These are phyloP conservation scores for Magnolia changhungtana DNA, from an alignment of 164 flowering plant genomes.

Conservation along the genomic window DNA sequence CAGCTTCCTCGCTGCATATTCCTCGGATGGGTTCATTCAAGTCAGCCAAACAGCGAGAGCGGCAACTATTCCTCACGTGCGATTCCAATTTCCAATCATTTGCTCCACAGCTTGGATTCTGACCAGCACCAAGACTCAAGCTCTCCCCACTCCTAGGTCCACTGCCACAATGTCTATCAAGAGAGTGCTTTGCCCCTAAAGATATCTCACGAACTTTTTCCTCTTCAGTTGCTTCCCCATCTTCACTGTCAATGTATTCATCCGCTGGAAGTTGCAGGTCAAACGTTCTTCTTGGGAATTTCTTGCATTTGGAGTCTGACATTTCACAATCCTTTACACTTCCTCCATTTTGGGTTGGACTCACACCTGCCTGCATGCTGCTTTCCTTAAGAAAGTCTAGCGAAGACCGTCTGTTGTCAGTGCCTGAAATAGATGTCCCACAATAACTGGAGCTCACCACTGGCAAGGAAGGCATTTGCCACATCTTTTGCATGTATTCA, in stretches of 20 bases:
- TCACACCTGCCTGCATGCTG: conserved; percentile 26
- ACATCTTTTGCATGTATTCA: conserved; percentile 40
- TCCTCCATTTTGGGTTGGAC: conserved; percentile 40
- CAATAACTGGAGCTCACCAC: conserved; percentile 33
- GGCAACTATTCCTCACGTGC: conserved; percentile 10
- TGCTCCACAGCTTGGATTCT: conserved; percentile 19
- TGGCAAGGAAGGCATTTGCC: conserved; percentile 43
- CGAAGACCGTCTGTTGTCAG: conserved; percentile 42
- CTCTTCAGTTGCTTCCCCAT: conserved; percentile 32
- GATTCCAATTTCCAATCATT: conserved; percentile 31
- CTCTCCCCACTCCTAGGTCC: conserved; percentile 29
- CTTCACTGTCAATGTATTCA: conserved; percentile 70
- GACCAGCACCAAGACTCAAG: conserved; percentile 25
- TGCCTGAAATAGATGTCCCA: conserved; percentile 45
- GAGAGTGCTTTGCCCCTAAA: conserved; percentile 13
- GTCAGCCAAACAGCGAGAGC: conserved; percentile 48
- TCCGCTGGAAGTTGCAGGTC: conserved; percentile 92
- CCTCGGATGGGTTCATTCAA: conserved; percentile 66
- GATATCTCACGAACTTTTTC: conserved; percentile 23
- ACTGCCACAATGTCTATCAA: conserved; percentile 21
- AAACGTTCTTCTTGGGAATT: conserved; percentile 55
- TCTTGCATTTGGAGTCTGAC: conserved; percentile 54
- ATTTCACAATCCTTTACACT: conserved; percentile 39
- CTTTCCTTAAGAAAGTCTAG: conserved; percentile 43
- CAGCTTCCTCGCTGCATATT: conserved; percentile 36